A percentile compares a stretch with the other conserved stretches of the same genome.
These are phyloP conservation scores for Plasmodium gallinaceum DNA, from an alignment of 169 alveolate genomes.

Conservation along the genomic window DNA sequence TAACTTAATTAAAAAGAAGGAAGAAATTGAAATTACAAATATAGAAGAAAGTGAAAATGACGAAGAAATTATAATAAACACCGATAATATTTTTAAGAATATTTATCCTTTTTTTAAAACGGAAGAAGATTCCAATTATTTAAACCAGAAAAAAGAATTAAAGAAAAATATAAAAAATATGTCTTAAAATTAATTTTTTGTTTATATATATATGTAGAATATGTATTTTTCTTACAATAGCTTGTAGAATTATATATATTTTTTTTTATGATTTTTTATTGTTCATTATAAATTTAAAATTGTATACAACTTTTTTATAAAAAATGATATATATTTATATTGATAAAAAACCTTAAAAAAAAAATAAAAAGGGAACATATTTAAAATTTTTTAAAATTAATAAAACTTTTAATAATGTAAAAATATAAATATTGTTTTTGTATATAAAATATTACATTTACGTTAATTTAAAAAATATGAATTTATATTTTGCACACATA, in stretches of 20 bases:
- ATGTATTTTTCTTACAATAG: too few relatives aligned
- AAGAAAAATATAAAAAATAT: constrained; percentile 11
- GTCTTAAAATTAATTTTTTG: not conserved
- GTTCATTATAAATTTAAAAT: too few relatives aligned
- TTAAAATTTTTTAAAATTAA: not conserved
- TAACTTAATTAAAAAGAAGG: constrained; percentile 28
- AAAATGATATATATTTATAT: too few relatives aligned
- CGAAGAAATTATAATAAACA: constrained; percentile 41
- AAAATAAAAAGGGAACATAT: not conserved
- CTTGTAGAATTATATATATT: too few relatives aligned
- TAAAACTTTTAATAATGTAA: not conserved
- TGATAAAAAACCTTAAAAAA: too few relatives aligned
- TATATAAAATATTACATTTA: too few relatives aligned
- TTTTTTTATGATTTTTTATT: too few relatives aligned
- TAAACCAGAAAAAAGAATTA: constrained; percentile 30
- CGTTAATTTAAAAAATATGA: too few relatives aligned
- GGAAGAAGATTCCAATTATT: constrained; percentile 49
- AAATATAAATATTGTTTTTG: too few relatives aligned
- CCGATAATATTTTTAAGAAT: constrained; percentile 62
- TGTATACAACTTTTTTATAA: too few relatives aligned
- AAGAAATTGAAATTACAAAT: constrained; percentile 5
- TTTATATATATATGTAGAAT: not conserved
- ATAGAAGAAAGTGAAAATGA: constrained; percentile 18
- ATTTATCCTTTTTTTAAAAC: constrained; percentile 73
- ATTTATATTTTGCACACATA: not conserved